Conservation (phyloP, 2,329 filamentous ascomycete species). For the Aspergillus fischeri region DNA sequence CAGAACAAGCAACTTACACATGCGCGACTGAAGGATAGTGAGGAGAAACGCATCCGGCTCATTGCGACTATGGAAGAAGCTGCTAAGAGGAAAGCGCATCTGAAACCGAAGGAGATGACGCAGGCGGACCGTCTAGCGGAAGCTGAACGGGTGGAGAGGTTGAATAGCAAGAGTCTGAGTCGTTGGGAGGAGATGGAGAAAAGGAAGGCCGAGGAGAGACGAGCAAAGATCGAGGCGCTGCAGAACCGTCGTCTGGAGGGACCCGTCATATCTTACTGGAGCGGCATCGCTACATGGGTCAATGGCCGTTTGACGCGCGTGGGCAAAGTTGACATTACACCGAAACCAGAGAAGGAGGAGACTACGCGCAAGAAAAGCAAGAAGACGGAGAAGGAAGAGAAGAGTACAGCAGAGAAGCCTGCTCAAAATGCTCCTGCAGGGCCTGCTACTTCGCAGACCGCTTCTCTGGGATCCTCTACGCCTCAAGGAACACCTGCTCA, state of each 20-base stretch:
- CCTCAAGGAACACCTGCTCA: slow-evolving; percentile 6
- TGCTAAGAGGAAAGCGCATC: slow-evolving; percentile 61
- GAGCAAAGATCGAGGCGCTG: slow-evolving; percentile 77
- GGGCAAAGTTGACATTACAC: slow-evolving; percentile 55
- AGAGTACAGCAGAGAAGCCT: slow-evolving; percentile 18
- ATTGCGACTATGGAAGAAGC: slow-evolving; percentile 59
- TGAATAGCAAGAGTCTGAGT: slow-evolving; percentile 85
- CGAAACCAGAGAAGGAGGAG: slow-evolving; percentile 43
- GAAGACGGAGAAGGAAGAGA: slow-evolving; percentile 28
- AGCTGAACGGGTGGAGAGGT: slow-evolving; percentile 75
- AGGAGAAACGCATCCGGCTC: slow-evolving; percentile 44
- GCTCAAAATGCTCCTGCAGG: slow-evolving; percentile 4
- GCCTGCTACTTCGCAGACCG: slow-evolving; percentile 7
- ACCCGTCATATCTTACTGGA: slow-evolving; percentile 88
- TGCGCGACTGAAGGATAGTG: slow-evolving; percentile 46
- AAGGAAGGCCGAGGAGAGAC: slow-evolving; percentile 76
- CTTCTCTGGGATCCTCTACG: slow-evolving; percentile 4
- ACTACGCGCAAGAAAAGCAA: slow-evolving; percentile 40
- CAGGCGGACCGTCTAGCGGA: slow-evolving; percentile 81
- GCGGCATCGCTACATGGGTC: slow-evolving; percentile 78
- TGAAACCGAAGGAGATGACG: slow-evolving; percentile 76
- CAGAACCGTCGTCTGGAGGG: slow-evolving; percentile 83
- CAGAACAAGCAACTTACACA: slow-evolving; percentile 59
- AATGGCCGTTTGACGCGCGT: slow-evolving; percentile 70
- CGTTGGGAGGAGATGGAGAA: slow-evolving; percentile 93